Evolutionary conservation across 2,329 filamentous ascomycete species (phyloP).

Genomic region (Leptographium radiaticola): DNA sequence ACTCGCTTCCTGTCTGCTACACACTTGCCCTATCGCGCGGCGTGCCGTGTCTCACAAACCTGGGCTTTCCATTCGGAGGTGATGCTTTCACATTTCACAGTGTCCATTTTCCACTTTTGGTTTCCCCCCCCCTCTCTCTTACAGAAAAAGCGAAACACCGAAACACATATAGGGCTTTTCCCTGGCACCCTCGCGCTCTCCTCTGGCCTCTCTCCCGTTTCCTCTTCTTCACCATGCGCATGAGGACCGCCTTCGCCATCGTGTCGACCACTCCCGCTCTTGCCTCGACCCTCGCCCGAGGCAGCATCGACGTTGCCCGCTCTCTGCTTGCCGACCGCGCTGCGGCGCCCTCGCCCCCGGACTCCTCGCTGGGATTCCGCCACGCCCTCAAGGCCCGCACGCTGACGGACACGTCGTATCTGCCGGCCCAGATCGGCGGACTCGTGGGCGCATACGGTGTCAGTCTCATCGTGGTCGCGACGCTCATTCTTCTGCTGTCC

Average conservation of each 20-base stretch:
- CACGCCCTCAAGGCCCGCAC: constrained; percentile 45
- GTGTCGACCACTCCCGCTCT: constrained; percentile 12
- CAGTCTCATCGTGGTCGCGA: constrained; percentile 60
- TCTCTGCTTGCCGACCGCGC: too few species aligned
- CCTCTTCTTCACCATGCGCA: constrained; percentile 27
- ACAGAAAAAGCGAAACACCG: too few species aligned
- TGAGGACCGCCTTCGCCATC: neutral
- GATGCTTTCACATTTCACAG: constrained; percentile 1
- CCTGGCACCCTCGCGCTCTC: neutral
- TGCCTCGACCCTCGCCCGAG: constrained; percentile 14
- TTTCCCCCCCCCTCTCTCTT: too few species aligned
- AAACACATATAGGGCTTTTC: too few species aligned
- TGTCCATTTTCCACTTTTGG: too few species aligned
- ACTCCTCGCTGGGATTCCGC: constrained; percentile 41
- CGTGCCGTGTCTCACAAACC: constrained; percentile 9
- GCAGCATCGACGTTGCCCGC: constrained; percentile 15
- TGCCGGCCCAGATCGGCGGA: constrained; percentile 72
- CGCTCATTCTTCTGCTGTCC: constrained; percentile 47
- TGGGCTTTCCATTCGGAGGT: neutral
- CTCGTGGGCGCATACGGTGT: constrained; percentile 75
- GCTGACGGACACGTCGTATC: constrained; percentile 44
- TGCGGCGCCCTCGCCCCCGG: constrained; percentile 15
- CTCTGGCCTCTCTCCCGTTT: neutral
- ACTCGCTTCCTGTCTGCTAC: neutral
- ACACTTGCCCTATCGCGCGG: constrained; percentile 2